These are phyloP conservation scores for Pythium graminicola DNA, from an alignment of 352 stramenopile genomes.

Conservation along the genomic window DNA sequence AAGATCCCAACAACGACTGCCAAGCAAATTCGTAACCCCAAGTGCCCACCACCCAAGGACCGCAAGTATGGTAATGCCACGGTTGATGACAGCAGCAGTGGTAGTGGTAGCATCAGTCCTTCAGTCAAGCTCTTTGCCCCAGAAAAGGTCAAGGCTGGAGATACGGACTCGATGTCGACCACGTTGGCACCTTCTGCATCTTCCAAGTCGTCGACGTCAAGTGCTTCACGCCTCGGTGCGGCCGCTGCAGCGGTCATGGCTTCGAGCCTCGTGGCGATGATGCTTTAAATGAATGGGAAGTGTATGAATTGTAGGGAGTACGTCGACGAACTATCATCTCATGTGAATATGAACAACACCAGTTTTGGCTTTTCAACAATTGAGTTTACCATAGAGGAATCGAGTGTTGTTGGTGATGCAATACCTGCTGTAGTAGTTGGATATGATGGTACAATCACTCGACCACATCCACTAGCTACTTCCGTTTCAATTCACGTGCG, in stretches of 20 bases:
- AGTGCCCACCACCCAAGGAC: conserved; percentile 13
- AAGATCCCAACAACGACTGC: conserved; percentile 2
- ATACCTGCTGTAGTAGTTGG: too few relatives aligned
- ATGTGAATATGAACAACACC: too few relatives aligned
- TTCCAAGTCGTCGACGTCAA: neutral
- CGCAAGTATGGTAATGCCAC: conserved; percentile 9
- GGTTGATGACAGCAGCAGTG: neutral
- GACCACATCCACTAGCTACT: too few relatives aligned
- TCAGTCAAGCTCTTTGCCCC: conserved; percentile 5
- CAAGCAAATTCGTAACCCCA: conserved; percentile 11
- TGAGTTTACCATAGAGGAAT: too few relatives aligned
- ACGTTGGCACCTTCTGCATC: neutral
- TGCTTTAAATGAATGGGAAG: too few relatives aligned
- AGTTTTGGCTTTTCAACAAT: too few relatives aligned
- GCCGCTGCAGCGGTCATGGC: neutral
- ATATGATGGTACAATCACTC: too few relatives aligned
- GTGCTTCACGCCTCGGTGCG: neutral
- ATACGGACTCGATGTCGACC: conserved; percentile 1
- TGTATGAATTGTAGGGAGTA: too few relatives aligned
- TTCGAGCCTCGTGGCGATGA: conserved; percentile 10
- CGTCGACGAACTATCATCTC: too few relatives aligned
- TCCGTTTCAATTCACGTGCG: too few relatives aligned
- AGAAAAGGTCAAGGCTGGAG: conserved; percentile 13
- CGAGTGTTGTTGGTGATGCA: too few relatives aligned
- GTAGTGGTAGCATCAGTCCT: neutral